Evolutionary conservation across 495 filamentous ascomycete genomes (phyloP).

Genomic region (Penicillium macrosclerotiorum): DNA sequence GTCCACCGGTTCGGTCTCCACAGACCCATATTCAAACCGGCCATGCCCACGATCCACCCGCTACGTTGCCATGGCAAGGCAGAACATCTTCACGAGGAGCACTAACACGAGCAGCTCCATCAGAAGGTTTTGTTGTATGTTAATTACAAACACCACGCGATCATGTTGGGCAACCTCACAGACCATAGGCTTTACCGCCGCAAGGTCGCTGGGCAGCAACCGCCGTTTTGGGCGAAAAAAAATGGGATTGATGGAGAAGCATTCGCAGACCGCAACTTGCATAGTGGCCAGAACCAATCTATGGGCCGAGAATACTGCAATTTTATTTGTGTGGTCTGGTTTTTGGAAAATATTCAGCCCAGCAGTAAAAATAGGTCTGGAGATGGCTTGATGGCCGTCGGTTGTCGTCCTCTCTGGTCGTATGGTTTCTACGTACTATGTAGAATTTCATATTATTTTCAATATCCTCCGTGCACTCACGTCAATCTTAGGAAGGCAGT

Average conservation of each 20-base stretch:
- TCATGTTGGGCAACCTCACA: conserved; percentile 35
- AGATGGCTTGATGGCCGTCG: not conserved
- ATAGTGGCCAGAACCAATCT: conserved; percentile 4
- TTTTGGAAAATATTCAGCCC: conserved; percentile 2
- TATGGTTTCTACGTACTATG: not conserved
- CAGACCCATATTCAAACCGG: conserved; percentile 11
- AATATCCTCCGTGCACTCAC: too few species aligned
- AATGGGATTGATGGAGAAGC: conserved; percentile 17
- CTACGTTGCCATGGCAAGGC: conserved; percentile 31
- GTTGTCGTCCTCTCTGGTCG: not conserved
- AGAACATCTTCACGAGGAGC: not conserved
- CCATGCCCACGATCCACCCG: conserved; percentile 7
- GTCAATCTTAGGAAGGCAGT: too few species aligned
- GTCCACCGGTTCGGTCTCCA: conserved; percentile 31
- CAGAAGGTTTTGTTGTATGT: conserved; percentile 4
- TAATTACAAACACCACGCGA: conserved; percentile 15
- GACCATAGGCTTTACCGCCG: conserved; percentile 40
- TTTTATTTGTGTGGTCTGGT: conserved; percentile 1
- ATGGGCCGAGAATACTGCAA: not conserved
- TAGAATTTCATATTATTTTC: too few species aligned
- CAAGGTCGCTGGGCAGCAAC: conserved; percentile 41
- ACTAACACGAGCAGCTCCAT: conserved; percentile 10
- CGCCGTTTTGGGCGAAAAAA: conserved; percentile 23
- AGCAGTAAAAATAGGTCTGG: conserved; percentile 7
- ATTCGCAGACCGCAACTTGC: conserved; percentile 41